Evolutionary conservation across 1,284 basidiomycete genomes (phyloP).

Genomic region (Rhodofomes roseus): DNA sequence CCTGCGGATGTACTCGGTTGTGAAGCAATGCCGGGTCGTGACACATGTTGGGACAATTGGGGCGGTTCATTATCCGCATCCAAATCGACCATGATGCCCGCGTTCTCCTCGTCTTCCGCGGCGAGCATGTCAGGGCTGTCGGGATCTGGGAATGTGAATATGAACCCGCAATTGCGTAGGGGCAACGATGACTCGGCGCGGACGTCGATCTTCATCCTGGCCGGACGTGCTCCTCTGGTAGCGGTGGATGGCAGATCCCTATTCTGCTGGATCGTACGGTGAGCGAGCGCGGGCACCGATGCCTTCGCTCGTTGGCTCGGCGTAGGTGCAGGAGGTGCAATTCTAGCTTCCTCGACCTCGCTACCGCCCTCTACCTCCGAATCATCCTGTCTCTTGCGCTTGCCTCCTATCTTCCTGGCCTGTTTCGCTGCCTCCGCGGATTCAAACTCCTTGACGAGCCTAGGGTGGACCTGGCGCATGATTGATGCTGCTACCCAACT

Average conservation of each 20-base stretch:
- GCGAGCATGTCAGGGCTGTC: constrained; percentile 24
- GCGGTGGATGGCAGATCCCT: background rate
- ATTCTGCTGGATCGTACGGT: background rate
- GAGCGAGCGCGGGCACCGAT: background rate
- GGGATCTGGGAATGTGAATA: constrained; percentile 26
- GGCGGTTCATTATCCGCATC: constrained; percentile 4
- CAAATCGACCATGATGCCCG: constrained; percentile 6
- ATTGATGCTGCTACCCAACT: constrained; percentile 43
- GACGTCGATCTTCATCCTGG: constrained; percentile 7
- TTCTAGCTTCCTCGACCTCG: constrained; percentile 1
- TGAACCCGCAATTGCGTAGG: constrained; percentile 15
- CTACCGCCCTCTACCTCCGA: constrained; percentile 8
- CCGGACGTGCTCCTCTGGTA: background rate
- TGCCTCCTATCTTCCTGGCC: constrained; percentile 14
- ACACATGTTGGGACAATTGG: background rate
- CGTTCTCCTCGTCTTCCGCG: constrained; percentile 12
- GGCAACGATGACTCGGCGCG: constrained; percentile 13
- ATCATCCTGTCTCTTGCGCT: constrained; percentile 7
- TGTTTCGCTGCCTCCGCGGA: constrained; percentile 14
- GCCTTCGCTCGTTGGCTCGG: background rate
- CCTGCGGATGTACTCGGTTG: background rate
- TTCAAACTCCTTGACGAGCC: constrained; percentile 33
- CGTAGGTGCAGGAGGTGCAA: background rate
- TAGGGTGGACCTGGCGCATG: constrained; percentile 42
- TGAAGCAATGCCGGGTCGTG: background rate